Percentiles rank a stretch among this genome's conserved stretches.
These are phyloP conservation scores for Mucor circinelloides DNA, from an alignment of 371 early-diverging fungal species.

Conservation along the genomic window DNA sequence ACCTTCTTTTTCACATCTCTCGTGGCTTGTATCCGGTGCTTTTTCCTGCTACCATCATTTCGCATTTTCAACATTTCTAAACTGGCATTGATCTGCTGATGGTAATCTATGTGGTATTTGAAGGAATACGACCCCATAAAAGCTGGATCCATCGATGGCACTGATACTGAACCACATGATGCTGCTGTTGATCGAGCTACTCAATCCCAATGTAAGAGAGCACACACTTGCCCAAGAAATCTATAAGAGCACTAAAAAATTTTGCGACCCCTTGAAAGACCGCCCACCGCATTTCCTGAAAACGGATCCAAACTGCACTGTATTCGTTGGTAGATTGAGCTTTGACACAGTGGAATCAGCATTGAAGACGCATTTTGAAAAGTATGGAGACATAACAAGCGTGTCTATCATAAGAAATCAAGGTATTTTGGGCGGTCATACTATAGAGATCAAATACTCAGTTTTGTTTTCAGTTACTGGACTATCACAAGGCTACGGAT, in stretches of 20 bases:
- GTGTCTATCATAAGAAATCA: constrained; percentile 37
- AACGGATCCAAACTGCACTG: constrained; percentile 49
- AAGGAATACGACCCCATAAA: constrained; percentile 55
- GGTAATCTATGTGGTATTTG: constrained; percentile 53
- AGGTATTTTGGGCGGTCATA: constrained; percentile 32
- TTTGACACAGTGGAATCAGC: constrained; percentile 39
- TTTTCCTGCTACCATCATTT: constrained; percentile 7
- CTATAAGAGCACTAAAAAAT: not conserved
- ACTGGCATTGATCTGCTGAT: not conserved
- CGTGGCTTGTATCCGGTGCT: constrained; percentile 24
- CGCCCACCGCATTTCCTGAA: constrained; percentile 32
- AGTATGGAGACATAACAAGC: constrained; percentile 37
- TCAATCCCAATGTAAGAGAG: constrained; percentile 5
- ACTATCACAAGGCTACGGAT: constrained; percentile 57
- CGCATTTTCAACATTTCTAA: not conserved
- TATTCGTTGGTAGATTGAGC: constrained; percentile 55
- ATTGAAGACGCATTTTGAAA: constrained; percentile 33
- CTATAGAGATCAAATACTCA: not conserved
- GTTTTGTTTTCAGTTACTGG: constrained; percentile 53
- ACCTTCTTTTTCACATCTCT: not conserved
- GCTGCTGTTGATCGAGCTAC: constrained; percentile 52
- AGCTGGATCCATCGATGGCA: constrained; percentile 64
- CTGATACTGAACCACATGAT: constrained; percentile 53
- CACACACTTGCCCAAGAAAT: not conserved
- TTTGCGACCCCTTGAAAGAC: constrained; percentile 29